These are phyloP conservation scores for Perkinsus marinus DNA, from an alignment of 169 alveolate genomes.

Conservation along the genomic window DNA sequence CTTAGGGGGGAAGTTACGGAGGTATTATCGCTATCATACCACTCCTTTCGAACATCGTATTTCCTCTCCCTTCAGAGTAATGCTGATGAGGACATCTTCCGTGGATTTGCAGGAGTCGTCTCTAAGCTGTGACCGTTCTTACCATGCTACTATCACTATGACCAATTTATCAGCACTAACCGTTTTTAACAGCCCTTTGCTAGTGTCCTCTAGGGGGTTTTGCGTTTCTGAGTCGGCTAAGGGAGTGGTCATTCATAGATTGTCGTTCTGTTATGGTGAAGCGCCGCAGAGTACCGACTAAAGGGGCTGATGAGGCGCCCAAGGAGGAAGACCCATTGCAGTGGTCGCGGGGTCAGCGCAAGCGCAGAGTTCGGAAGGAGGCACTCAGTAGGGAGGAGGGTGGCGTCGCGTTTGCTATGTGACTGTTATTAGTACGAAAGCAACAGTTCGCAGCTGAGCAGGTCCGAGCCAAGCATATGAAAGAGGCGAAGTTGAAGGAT, in stretches of 20 bases:
- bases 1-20: neutral
- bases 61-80: neutral
- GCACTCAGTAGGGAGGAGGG: neutral
- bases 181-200: too few relatives aligned
- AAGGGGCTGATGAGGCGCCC: neutral
- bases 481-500: neutral
- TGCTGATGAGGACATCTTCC: neutral
- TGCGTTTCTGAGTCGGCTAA: neutral
- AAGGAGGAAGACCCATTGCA: neutral
- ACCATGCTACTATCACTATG: neutral
- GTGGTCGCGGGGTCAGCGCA: neutral
- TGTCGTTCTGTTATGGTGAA: neutral
- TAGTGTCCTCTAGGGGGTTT: too few relatives aligned
- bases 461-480: neutral
- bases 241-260: neutral
- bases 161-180: neutral
- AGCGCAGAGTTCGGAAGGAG: neutral
- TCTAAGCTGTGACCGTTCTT: neutral
- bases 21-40: neutral
- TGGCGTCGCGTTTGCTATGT: neutral
- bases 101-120: neutral
- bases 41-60: neutral
- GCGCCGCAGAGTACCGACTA: neutral
- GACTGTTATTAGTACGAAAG: neutral
- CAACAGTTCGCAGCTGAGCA: neutral